Percentiles rank a stretch among this genome's conserved stretches.
Conservation (phyloP, 192 early-diverging fungal genomes). For the Diversispora eburnea region DNA sequence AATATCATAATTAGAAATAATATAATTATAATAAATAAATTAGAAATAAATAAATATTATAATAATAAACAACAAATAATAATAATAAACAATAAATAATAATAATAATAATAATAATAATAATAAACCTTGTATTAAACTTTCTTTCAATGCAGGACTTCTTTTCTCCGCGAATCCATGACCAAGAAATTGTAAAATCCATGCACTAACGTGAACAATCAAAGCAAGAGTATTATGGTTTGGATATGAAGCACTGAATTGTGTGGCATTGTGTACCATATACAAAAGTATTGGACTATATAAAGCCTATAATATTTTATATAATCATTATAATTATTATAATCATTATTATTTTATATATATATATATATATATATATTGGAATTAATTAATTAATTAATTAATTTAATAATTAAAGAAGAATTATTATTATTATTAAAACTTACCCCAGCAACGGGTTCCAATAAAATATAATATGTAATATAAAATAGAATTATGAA, state of each 20-base stretch:
- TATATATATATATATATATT: too few species aligned
- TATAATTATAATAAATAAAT: background rate
- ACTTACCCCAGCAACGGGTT: slow-evolving; percentile 65
- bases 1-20: too few species aligned
- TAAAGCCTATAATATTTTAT: slow-evolving; percentile 38
- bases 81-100: too few species aligned
- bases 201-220: slow-evolving; percentile 64
- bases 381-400: background rate
- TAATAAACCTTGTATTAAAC: slow-evolving; percentile 68
- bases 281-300: slow-evolving; percentile 58
- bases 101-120: background rate
- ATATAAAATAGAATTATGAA: slow-evolving; percentile 55
- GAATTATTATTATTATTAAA: too few species aligned
- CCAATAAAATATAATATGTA: slow-evolving; percentile 76
- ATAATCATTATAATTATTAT: too few species aligned
- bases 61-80: too few species aligned
- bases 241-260: slow-evolving; percentile 48
- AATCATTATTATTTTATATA: too few species aligned
- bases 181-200: slow-evolving; percentile 89
- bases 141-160: slow-evolving; percentile 84
- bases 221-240: slow-evolving; percentile 54
- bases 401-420: slow-evolving; percentile 21
- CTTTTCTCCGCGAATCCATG: slow-evolving; percentile 85
- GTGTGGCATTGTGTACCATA: slow-evolving; percentile 62
- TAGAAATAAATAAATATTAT: too few species aligned